Conservation (phyloP, 352 stramenopile species). For the Globisporangium carolinianum region DNA sequence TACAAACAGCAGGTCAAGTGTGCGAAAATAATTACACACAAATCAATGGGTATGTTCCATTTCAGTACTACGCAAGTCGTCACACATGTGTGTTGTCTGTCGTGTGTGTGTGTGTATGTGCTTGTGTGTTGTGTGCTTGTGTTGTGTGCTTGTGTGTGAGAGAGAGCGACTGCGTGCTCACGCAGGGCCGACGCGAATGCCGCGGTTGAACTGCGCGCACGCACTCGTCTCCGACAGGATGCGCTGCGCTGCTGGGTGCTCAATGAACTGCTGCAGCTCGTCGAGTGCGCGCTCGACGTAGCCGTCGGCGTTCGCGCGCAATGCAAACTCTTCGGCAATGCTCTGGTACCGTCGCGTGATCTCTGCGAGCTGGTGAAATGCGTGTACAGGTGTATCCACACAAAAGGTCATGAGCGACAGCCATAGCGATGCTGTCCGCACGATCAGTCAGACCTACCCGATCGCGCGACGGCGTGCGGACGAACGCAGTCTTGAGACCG, state of each 20-base stretch:
- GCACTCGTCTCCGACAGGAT: slow-evolving; percentile 58
- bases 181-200: slow-evolving; percentile 65
- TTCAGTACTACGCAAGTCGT: no score
- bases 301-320: slow-evolving; percentile 52
- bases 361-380: slow-evolving; percentile 50
- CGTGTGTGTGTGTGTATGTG: background rate
- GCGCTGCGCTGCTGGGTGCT: slow-evolving; percentile 54
- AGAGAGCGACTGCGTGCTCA: background rate
- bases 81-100: no score
- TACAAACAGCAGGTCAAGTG: background rate
- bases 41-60: no score
- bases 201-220: slow-evolving; percentile 53
- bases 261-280: slow-evolving; percentile 70
- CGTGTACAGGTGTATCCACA: background rate
- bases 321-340: slow-evolving; percentile 59
- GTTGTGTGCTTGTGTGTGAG: background rate
- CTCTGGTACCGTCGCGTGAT: slow-evolving; percentile 69
- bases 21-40: background rate
- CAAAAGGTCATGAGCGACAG: background rate
- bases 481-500: slow-evolving; percentile 53
- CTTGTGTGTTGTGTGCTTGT: background rate
- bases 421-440: background rate
- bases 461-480: slow-evolving; percentile 57
- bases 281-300: slow-evolving; percentile 67
- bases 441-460: slow-evolving; percentile 23